Conservation (phyloP, 345 rosid genomes). For the Brassica juncea region DNA sequence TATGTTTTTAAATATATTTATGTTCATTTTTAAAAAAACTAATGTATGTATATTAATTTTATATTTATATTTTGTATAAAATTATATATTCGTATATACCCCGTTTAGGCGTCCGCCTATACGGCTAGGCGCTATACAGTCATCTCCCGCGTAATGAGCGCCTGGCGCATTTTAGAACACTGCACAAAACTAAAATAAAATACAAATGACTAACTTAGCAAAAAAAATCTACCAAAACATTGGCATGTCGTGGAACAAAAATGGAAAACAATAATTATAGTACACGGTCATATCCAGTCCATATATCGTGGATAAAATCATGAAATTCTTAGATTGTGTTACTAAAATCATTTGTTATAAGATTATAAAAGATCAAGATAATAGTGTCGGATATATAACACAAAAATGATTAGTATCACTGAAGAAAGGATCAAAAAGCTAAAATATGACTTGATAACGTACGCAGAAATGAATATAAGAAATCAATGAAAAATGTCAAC, state of each 20-base stretch:
- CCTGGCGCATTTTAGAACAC: too few species aligned
- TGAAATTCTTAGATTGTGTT: background rate
- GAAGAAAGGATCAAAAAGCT: constrained; percentile 13
- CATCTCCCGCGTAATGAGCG: too few species aligned
- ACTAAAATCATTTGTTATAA: background rate
- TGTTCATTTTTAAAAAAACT: too few species aligned
- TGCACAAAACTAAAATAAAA: background rate
- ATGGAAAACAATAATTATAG: background rate
- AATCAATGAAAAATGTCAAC: constrained; percentile 36
- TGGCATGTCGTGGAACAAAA: background rate
- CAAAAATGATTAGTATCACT: background rate
- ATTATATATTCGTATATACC: too few species aligned
- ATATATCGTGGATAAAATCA: background rate
- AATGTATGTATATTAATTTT: too few species aligned
- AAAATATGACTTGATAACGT: constrained; percentile 18
- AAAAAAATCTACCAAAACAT: background rate
- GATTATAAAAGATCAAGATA: background rate
- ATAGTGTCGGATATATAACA: background rate
- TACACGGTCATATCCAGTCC: background rate
- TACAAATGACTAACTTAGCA: background rate
- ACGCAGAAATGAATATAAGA: constrained; percentile 1
- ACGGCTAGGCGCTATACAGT: too few species aligned
- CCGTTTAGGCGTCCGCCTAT: too few species aligned
- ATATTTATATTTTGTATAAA: too few species aligned
- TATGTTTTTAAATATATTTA: too few species aligned